Base-by-base conservation (phyloP, 495 filamentous ascomycete species). In the Xylaria bambusicola region DNA sequence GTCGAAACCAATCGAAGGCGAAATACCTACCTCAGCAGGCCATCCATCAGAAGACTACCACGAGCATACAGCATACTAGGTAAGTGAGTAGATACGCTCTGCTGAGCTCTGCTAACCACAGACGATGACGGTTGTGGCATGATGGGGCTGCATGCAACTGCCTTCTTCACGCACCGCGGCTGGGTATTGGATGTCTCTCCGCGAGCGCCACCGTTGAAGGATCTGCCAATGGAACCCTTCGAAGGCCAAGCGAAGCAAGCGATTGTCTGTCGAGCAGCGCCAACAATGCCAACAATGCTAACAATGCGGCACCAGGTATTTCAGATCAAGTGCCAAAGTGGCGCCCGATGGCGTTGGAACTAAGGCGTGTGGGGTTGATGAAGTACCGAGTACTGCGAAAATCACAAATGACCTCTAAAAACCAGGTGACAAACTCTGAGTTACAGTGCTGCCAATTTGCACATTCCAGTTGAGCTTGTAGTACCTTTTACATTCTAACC, bases 61-160 rank as follows among this genome's bases (percentile, higher is more conserved):
- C n/a, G n/a, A n/a, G n/a, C n/a, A n/a, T n/a, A n/a, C n/a, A n/a
- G n/a, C n/a, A n/a, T n/a, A n/a, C n/a, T n/a, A n/a, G n/a, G n/a
- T n/a, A n/a, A n/a, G n/a, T n/a, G n/a, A n/a, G n/a, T n/a, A n/a
- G n/a, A 33, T 5, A 33, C 10, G 29, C 29, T 33, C 10, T 5
- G 29, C 29, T 33, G 10, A 10, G 29, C 29, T 5, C 29, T 33
- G 18, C 6, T 21, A 21, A 26, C 7, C 17, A 46, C 4, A 18
- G 21, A 48, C 12, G 20, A 48, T 48, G n/a, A 55, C n/a, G 52
- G 40, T n/a, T 23, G 26, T 29, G 38, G 52, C 26, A 46, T 46
- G 23, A 45, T 33, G 17, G 52, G 38, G 53, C 38, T 44, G 52
- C 52, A 54, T 42, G 38, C 36, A 54, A 24, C 52, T 24, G 52